A percentile compares a stretch with the other conserved stretches of the same genome.
These are phyloP conservation scores for Fraxinus paxiana DNA, from an alignment of 305 asterid species.

Conservation along the genomic window DNA sequence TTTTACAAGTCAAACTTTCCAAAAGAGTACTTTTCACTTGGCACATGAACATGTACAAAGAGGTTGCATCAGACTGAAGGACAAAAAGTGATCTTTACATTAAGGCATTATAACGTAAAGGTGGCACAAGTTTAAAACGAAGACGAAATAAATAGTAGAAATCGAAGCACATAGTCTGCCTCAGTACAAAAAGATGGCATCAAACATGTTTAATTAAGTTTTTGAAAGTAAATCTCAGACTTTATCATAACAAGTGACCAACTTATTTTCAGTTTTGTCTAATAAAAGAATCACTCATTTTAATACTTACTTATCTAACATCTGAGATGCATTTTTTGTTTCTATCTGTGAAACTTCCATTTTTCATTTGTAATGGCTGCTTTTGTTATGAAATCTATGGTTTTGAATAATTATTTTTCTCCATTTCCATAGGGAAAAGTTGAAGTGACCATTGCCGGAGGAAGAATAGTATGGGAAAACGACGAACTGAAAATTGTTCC, in stretches of 20 bases:
- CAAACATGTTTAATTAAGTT: background rate
- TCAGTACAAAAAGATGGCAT: background rate
- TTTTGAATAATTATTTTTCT: background rate
- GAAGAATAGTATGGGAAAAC: constrained; percentile 85
- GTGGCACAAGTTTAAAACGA: background rate
- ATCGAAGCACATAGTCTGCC: background rate
- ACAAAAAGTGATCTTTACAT: background rate
- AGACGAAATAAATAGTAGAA: background rate
- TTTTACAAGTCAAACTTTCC: background rate
- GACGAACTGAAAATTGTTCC: constrained; percentile 58
- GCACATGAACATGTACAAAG: background rate
- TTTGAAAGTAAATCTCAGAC: background rate
- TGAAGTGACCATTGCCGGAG: constrained; percentile 87
- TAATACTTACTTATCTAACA: background rate
- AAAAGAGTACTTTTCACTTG: background rate
- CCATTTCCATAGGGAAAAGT: constrained; percentile 63
- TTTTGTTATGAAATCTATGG: background rate
- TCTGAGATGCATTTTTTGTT: background rate
- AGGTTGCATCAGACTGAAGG: background rate
- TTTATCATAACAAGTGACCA: background rate
- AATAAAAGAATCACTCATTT: background rate
- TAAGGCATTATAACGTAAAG: background rate
- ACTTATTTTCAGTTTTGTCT: background rate
- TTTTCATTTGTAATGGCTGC: background rate
- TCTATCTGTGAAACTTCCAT: background rate